Evolutionary conservation across 305 asterid genomes (phyloP).

Genomic region (Euphrasia arctica): DNA sequence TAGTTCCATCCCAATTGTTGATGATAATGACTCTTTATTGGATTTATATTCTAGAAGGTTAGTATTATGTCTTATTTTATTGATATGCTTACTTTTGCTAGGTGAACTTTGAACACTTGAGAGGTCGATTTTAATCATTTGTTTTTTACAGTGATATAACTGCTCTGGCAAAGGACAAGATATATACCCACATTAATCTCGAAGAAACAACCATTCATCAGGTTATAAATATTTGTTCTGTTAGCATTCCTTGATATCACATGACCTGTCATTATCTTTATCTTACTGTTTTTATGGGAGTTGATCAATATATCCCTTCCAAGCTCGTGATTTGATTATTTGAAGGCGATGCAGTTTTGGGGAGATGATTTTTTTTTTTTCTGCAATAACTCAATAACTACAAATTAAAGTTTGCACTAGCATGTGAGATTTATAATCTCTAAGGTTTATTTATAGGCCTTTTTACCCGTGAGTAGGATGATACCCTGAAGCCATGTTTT

Average conservation of each 20-base stretch:
- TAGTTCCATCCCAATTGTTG: conserved; percentile 91
- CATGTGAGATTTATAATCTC: background rate
- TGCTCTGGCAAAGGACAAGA: conserved; percentile 85
- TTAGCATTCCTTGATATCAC: background rate
- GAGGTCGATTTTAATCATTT: conserved; percentile 2
- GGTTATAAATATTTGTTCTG: conserved; percentile 35
- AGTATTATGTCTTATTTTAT: conserved; percentile 18
- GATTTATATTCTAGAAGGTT: conserved; percentile 89
- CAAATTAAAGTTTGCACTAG: background rate
- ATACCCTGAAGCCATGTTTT: background rate
- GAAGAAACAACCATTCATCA: conserved; percentile 83
- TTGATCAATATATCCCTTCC: background rate
- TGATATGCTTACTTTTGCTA: conserved; percentile 10
- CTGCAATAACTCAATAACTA: background rate
- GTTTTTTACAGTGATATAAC: conserved; percentile 80
- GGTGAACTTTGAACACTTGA: background rate
- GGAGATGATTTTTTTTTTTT: background rate
- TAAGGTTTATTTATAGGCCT: background rate
- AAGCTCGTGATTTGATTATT: background rate
- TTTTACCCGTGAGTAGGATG: background rate
- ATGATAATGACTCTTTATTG: conserved; percentile 82
- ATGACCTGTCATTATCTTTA: background rate
- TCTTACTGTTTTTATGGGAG: background rate
- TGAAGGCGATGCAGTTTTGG: background rate
- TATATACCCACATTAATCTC: conserved; percentile 71